Evolutionary conservation across 495 filamentous ascomycete genomes (phyloP).

Genomic region (Annulohypoxylon stygium): DNA sequence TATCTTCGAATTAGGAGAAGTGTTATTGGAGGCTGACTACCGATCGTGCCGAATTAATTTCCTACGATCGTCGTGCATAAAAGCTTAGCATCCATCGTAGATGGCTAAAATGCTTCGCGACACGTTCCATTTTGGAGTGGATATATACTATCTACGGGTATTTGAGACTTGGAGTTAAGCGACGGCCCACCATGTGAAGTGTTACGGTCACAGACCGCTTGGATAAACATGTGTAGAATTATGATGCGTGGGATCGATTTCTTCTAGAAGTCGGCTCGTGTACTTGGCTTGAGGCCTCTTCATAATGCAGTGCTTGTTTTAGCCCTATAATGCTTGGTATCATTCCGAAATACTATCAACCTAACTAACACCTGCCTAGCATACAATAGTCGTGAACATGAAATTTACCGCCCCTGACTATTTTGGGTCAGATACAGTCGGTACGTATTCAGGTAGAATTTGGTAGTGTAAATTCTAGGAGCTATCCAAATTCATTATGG

Average conservation of each 20-base stretch:
- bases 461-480: neutral
- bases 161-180: slow-evolving; percentile 17
- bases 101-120: slow-evolving; percentile 40
- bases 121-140: slow-evolving; percentile 24
- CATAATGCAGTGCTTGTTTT: slow-evolving; percentile 18
- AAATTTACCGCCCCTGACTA: slow-evolving; percentile 8
- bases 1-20: slow-evolving; percentile 27
- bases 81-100: slow-evolving; percentile 26
- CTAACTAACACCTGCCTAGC: slow-evolving; percentile 13
- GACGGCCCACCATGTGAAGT: slow-evolving; percentile 16
- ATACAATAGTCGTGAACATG: slow-evolving; percentile 13
- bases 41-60: slow-evolving; percentile 33
- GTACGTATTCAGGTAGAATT: neutral
- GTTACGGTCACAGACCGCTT: slow-evolving; percentile 44
- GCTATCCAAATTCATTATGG: neutral
- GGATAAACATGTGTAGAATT: slow-evolving; percentile 37
- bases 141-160: slow-evolving; percentile 20
- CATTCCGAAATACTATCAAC: slow-evolving; percentile 3
- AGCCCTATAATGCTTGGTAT: slow-evolving; percentile 19
- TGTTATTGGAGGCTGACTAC: slow-evolving; percentile 11
- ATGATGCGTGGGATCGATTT: slow-evolving; percentile 9
- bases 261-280: neutral
- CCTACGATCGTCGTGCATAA: slow-evolving; percentile 21
- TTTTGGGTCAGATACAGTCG: neutral
- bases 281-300: slow-evolving; percentile 8